These are phyloP conservation scores for Petrea volubilis DNA, from an alignment of 257 asterid species.

Conservation along the genomic window DNA sequence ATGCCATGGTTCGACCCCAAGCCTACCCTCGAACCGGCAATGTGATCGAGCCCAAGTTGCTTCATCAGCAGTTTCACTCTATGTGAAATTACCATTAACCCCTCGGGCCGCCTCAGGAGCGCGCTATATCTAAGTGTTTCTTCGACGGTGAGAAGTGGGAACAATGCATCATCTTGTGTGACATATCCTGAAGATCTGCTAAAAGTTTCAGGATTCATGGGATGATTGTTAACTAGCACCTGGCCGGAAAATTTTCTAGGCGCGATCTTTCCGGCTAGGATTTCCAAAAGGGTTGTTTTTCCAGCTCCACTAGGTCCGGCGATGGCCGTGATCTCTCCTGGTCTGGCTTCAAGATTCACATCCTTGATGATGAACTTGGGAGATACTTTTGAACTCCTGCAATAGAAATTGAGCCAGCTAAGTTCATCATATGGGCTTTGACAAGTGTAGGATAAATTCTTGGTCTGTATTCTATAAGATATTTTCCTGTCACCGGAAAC, in stretches of 20 bases:
- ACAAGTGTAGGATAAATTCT: slow-evolving; percentile 49
- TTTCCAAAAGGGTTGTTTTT: slow-evolving; percentile 72
- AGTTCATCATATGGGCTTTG: slow-evolving; percentile 27
- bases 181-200: slow-evolving; percentile 66
- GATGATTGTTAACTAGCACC: slow-evolving; percentile 51
- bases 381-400: slow-evolving; percentile 23
- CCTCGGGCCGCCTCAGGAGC: slow-evolving; percentile 58
- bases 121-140: slow-evolving; percentile 78
- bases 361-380: slow-evolving; percentile 54
- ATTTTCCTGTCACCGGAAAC: slow-evolving; percentile 23
- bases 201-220: slow-evolving; percentile 36
- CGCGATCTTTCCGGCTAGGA: slow-evolving; percentile 68
- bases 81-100: slow-evolving; percentile 30
- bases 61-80: slow-evolving; percentile 53
- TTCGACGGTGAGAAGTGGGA: slow-evolving; percentile 78
- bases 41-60: slow-evolving; percentile 70
- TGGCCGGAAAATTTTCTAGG: slow-evolving; percentile 51
- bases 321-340: slow-evolving; percentile 79
- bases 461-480: slow-evolving; percentile 53
- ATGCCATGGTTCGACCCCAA: slow-evolving; percentile 58
- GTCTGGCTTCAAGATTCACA: slow-evolving; percentile 61
- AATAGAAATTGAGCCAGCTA: slow-evolving; percentile 15
- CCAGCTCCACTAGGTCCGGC: slow-evolving; percentile 98
- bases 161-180: slow-evolving; percentile 78
- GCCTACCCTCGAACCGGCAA: slow-evolving; percentile 57